Conservation (phyloP, 805 yeast species). For the Sugiyamaella valdiviana region DNA sequence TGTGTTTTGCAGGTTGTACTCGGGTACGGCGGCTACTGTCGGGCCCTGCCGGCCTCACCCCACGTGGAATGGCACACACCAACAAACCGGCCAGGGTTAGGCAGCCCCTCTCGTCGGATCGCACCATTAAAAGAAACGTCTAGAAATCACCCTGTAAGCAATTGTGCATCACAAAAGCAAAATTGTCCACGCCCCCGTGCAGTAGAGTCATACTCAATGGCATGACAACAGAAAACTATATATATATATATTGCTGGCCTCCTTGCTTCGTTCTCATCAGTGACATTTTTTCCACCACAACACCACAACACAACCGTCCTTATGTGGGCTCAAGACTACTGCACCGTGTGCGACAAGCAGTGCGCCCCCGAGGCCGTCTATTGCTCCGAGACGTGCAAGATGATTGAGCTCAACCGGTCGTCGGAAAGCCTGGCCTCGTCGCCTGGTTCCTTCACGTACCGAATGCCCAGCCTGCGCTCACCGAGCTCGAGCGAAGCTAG, state of each 20-base stretch:
- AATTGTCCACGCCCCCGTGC: not conserved
- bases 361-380: constrained; percentile 40
- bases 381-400: constrained; percentile 43
- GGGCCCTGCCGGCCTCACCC: too few relatives aligned
- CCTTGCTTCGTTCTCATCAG: not conserved
- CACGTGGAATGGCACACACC: not conserved
- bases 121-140: not conserved
- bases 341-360: constrained; percentile 52
- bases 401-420: constrained; percentile 22
- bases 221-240: not conserved
- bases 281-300: not conserved
- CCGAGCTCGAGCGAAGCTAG: not conserved
- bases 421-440: not conserved
- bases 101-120: not conserved
- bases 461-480: not conserved
- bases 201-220: not conserved
- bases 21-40: too few relatives aligned
- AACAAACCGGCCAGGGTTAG: not conserved
- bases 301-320: not conserved
- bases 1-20: too few relatives aligned
- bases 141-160: not conserved
- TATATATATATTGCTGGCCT: not conserved
- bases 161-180: not conserved
- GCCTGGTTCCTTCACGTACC: not conserved
- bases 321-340: constrained; percentile 46